phyloP scores from a whole-genome alignment of 2,329 filamentous ascomycete species.

The Phoma sp. region DNA sequence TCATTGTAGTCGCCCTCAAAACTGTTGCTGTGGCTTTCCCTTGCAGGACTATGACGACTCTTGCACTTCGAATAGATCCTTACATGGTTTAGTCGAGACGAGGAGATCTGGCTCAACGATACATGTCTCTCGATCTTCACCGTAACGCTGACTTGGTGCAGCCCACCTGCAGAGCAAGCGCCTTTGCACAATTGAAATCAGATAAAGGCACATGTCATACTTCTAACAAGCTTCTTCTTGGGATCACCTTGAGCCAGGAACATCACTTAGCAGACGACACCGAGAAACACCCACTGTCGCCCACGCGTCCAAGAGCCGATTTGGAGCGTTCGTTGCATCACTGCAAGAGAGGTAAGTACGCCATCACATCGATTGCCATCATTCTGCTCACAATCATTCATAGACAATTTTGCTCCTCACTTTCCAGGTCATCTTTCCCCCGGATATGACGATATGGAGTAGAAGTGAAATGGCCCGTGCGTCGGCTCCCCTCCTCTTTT shows the following conservation, averaged over 20 bases:
- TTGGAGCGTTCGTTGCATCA: not conserved
- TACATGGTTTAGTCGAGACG: not conserved
- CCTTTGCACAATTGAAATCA: not conserved
- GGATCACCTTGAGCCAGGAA: not conserved
- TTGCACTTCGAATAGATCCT: not conserved
- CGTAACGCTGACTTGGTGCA: slow-evolving; percentile 9
- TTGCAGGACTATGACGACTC: not conserved
- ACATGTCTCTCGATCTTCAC: not conserved
- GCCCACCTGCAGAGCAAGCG: not conserved
- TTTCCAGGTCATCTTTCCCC: not conserved
- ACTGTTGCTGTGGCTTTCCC: not conserved
- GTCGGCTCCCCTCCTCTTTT: slow-evolving; percentile 18
- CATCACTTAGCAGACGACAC: not conserved
- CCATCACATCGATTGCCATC: not conserved
- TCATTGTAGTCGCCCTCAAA: not conserved
- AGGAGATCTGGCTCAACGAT: not conserved
- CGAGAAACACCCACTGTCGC: not conserved
- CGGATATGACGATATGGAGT: slow-evolving; percentile 12
- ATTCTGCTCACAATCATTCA: not conserved
- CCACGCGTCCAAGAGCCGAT: not conserved
- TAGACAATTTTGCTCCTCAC: not conserved
- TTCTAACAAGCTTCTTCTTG: not conserved
- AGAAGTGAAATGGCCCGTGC: slow-evolving; percentile 16
- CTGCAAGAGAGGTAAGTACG: not conserved
- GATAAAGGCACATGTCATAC: not conserved